A percentile compares a stretch with the other conserved stretches of the same genome.
phyloP scores from a whole-genome alignment of 345 rosid genomes.

The Garcia nutans region DNA sequence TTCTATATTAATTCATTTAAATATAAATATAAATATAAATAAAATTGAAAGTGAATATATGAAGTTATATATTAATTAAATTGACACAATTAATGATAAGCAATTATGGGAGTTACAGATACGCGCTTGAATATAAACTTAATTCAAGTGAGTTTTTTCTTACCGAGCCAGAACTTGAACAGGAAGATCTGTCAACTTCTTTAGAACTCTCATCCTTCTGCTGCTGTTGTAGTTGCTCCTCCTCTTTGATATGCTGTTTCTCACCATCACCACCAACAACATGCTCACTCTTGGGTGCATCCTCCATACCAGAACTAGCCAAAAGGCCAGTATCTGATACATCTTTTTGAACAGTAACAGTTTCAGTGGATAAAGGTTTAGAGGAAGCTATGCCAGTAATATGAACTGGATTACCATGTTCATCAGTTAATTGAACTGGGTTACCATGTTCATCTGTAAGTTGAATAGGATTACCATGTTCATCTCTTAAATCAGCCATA shows the following conservation, averaged over 20 bases:
- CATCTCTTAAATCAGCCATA: slow-evolving; percentile 47
- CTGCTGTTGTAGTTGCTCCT: not conserved
- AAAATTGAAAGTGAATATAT: no score
- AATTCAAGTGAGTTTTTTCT: not conserved
- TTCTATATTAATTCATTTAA: no score
- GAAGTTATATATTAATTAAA: no score
- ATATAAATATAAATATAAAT: no score
- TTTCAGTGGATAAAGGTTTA: not conserved
- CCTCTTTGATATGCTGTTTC: not conserved
- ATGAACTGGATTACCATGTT: slow-evolving; percentile 40
- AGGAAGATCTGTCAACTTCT: slow-evolving; percentile 39
- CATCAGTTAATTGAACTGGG: slow-evolving; percentile 38
- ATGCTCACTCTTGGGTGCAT: slow-evolving; percentile 25
- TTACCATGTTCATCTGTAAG: slow-evolving; percentile 52
- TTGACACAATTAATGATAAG: no score
- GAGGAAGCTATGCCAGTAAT: slow-evolving; percentile 54
- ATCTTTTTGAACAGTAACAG: not conserved
- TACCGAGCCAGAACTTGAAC: slow-evolving; percentile 58
- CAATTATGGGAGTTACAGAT: no score
- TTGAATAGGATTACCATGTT: slow-evolving; percentile 50
- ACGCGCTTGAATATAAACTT: no score
- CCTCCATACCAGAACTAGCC: slow-evolving; percentile 14
- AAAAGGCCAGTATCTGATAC: slow-evolving; percentile 2
- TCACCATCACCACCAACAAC: slow-evolving; percentile 27
- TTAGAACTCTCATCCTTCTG: not conserved